Evolutionary conservation across 2,329 filamentous ascomycete genomes (phyloP).

Genomic region (Phialocephala sp.): DNA sequence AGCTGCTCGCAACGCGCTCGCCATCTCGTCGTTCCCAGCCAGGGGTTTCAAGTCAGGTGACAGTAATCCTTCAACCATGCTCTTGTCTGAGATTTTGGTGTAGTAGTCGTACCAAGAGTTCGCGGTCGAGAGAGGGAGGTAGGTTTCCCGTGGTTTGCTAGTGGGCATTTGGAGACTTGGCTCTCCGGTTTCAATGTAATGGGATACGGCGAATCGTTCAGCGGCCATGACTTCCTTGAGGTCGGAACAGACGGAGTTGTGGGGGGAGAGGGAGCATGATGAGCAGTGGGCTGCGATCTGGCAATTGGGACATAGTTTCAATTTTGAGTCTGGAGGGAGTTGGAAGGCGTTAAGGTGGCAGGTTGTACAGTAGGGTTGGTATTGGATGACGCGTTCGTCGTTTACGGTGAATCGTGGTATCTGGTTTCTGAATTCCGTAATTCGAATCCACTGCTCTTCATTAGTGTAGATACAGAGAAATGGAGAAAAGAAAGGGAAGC

Average conservation of each 20-base stretch:
- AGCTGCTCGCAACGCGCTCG: constrained; percentile 14
- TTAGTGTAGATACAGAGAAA: not conserved
- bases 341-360: constrained; percentile 28
- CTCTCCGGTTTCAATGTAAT: constrained; percentile 16
- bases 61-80: constrained; percentile 8
- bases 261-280: constrained; percentile 15
- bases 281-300: constrained; percentile 23
- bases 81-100: constrained; percentile 30
- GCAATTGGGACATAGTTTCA: constrained; percentile 24
- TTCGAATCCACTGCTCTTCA: constrained; percentile 19
- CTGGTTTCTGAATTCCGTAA: constrained; percentile 16
- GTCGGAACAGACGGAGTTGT: constrained; percentile 17
- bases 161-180: constrained; percentile 19
- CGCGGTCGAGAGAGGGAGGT: constrained; percentile 26
- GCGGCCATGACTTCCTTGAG: constrained; percentile 14
- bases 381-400: constrained; percentile 22
- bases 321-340: constrained; percentile 16
- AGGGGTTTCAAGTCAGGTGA: constrained; percentile 10
- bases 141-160: constrained; percentile 19
- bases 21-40: constrained; percentile 1
- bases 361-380: constrained; percentile 29
- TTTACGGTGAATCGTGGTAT: constrained; percentile 9
- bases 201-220: constrained; percentile 26
- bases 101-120: constrained; percentile 31
- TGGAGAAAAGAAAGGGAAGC: not conserved